These are phyloP conservation scores for Sporobolomyces pararoseus DNA, from an alignment of 768 basidiomycete genomes.

Conservation along the genomic window DNA sequence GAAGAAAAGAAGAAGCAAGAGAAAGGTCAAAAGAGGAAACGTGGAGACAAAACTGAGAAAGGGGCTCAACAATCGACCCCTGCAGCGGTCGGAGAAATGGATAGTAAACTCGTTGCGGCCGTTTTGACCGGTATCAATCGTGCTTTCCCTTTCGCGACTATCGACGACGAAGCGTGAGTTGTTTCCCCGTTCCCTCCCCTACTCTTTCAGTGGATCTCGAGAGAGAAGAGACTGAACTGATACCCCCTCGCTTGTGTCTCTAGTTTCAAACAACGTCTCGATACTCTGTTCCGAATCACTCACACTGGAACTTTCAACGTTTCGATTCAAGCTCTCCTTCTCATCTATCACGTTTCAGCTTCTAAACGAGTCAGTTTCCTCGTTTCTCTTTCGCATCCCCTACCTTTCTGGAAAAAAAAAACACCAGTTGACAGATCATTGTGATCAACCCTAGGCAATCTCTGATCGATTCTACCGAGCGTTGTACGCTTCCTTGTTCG, in stretches of 20 bases:
- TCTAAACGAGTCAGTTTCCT: conserved; percentile 48
- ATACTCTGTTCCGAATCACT: conserved; percentile 89
- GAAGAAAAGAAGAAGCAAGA: conserved; percentile 9
- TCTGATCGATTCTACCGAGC: conserved; percentile 61
- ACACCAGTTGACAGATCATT: too few relatives aligned
- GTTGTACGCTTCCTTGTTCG: conserved; percentile 82
- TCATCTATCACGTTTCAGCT: conserved; percentile 76
- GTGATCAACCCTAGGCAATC: too few relatives aligned
- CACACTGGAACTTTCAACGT: conserved; percentile 96
- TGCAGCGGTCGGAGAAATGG: conserved; percentile 50
- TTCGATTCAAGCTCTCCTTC: conserved; percentile 81
- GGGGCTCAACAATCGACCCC: conserved; percentile 52
- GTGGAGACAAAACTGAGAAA: conserved; percentile 35
- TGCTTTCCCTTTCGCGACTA: conserved; percentile 83
- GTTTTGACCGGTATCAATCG: conserved; percentile 92
- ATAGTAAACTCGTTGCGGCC: conserved; percentile 80
- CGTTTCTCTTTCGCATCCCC: not conserved
- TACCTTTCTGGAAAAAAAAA: not conserved
- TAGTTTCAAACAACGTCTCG: conserved; percentile 79
- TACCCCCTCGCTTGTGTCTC: not conserved
- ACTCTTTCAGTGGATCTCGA: not conserved
- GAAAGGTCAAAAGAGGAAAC: conserved; percentile 37
- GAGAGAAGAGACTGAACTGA: too few relatives aligned
- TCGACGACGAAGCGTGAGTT: conserved; percentile 66
- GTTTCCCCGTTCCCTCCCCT: not conserved